Conservation (phyloP, 352 stramenopile genomes). For the Pythium grandisporangium region DNA sequence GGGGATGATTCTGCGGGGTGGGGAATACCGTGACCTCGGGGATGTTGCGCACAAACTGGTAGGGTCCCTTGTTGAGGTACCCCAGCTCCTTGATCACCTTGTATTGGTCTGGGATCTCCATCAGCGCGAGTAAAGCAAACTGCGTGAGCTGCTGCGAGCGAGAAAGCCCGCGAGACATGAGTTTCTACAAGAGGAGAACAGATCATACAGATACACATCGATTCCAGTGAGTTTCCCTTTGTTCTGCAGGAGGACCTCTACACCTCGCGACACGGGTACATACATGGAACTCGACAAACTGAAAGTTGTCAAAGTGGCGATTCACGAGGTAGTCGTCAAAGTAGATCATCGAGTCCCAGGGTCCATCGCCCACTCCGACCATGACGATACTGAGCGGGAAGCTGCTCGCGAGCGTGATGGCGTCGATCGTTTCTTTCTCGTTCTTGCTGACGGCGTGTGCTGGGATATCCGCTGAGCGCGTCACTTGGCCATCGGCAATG, state of each 20-base stretch:
- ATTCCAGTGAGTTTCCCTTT: too few species aligned
- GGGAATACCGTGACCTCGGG: constrained; percentile 60
- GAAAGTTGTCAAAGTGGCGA: constrained; percentile 83
- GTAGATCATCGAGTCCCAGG: constrained; percentile 76
- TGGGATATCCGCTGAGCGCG: constrained; percentile 70
- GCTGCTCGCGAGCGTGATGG: constrained; percentile 71
- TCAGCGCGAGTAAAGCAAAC: constrained; percentile 76
- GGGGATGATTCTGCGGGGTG: constrained; percentile 7
- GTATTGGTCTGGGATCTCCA: constrained; percentile 83
- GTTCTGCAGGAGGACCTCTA: too few species aligned
- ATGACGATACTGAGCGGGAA: constrained; percentile 78
- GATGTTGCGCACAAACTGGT: constrained; percentile 40
- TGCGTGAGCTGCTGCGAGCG: constrained; percentile 40
- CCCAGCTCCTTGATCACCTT: constrained; percentile 65
- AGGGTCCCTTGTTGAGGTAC: constrained; percentile 36
- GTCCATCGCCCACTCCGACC: constrained; percentile 71
- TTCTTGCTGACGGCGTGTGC: constrained; percentile 69
- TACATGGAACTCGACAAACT: constrained; percentile 80
- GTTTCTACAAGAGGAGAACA: constrained; percentile 24
- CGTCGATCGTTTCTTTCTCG: constrained; percentile 83
- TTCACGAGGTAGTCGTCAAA: constrained; percentile 73
- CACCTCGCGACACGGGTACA: too few species aligned
- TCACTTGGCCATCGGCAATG: constrained; percentile 83
- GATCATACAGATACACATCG: not conserved
- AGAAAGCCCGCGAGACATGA: constrained; percentile 23